Conservation (phyloP, 768 basidiomycete species). For the Boletellus sp. region DNA sequence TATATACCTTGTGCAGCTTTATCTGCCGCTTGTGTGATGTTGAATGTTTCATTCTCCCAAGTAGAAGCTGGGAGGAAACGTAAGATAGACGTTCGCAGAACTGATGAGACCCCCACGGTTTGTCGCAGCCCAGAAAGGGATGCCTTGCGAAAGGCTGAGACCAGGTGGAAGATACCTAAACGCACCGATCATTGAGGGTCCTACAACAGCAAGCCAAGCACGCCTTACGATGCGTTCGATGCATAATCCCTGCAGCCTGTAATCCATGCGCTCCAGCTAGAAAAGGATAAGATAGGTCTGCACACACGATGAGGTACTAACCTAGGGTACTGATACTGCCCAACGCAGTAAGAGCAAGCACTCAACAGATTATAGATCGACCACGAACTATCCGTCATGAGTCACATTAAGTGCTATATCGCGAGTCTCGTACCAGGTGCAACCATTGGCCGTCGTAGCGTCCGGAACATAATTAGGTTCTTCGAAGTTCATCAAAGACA, state of each 20-base stretch:
- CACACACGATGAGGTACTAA: neutral
- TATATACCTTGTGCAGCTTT: conserved; percentile 10
- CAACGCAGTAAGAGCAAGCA: conserved; percentile 22
- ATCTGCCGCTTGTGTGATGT: conserved; percentile 6
- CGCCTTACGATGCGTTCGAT: conserved; percentile 19
- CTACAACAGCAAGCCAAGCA: neutral
- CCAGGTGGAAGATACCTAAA: conserved; percentile 24
- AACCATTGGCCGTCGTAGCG: conserved; percentile 11
- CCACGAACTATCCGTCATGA: conserved; percentile 24
- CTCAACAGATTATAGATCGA: conserved; percentile 30
- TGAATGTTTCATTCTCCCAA: conserved; percentile 19
- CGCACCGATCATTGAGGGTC: neutral
- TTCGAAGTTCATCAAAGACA: conserved; percentile 12
- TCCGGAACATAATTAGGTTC: conserved; percentile 20
- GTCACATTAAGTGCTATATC: neutral
- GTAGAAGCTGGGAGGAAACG: conserved; percentile 10
- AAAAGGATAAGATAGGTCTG: conserved; percentile 1
- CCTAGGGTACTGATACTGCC: conserved; percentile 12
- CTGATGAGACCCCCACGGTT: conserved; percentile 15
- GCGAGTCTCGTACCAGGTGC: conserved; percentile 21
- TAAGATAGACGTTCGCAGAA: neutral
- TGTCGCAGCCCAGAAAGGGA: conserved; percentile 23
- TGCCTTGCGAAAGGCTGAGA: conserved; percentile 6
- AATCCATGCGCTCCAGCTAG: conserved; percentile 23
- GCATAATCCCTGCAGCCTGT: conserved; percentile 10